Conservation (phyloP, 257 asterid species). For the Rehmannia glutinosa region DNA sequence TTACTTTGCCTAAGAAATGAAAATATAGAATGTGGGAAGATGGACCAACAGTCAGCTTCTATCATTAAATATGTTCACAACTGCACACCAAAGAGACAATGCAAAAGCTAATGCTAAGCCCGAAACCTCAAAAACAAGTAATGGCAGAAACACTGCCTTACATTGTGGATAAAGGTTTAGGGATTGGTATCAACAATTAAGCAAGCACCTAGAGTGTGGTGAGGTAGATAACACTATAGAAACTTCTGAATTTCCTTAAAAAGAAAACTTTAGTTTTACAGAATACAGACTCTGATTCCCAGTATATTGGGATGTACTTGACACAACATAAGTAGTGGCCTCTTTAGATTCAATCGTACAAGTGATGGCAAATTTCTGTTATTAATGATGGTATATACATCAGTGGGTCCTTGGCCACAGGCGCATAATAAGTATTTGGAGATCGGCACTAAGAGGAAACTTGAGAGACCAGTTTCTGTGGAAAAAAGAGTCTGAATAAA, state of each 20-base stretch:
- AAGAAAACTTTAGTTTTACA: neutral
- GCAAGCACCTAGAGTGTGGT: neutral
- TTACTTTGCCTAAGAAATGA: conserved; percentile 69
- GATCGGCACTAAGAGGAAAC: too few species aligned
- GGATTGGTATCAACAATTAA: neutral
- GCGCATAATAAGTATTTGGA: too few species aligned
- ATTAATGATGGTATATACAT: neutral
- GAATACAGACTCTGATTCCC: neutral
- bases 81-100: neutral
- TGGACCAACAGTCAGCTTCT: neutral
- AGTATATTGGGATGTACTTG: neutral
- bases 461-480: neutral
- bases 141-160: neutral
- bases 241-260: neutral
- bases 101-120: neutral
- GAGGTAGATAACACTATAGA: neutral
- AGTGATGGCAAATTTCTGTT: neutral
- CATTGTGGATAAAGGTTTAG: neutral
- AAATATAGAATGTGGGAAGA: conserved; percentile 6
- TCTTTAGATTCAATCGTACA: neutral
- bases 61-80: neutral
- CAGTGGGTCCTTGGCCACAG: neutral
- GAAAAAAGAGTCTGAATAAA: neutral
- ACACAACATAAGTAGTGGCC: too few species aligned
- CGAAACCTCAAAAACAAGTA: neutral